Percentiles rank a stretch among this genome's conserved stretches.
Evolutionary conservation across 768 basidiomycete genomes (phyloP).

Genomic region (Lactarius sanguifluus): DNA sequence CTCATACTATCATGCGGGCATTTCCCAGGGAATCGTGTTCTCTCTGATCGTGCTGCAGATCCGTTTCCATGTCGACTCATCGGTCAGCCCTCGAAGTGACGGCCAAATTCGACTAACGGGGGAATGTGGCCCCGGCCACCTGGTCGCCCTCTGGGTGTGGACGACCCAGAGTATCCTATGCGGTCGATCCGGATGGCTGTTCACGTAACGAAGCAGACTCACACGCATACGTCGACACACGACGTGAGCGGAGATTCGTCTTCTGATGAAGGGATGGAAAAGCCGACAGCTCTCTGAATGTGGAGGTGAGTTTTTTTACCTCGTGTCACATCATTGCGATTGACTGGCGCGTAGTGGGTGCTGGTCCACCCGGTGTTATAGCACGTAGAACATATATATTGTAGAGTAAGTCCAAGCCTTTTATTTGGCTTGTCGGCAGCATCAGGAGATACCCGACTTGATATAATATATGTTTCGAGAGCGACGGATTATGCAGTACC

Average conservation of each 20-base stretch:
- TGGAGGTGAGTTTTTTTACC: neutral
- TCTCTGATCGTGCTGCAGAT: constrained; percentile 10
- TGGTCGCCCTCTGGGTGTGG: neutral
- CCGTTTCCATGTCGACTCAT: constrained; percentile 1
- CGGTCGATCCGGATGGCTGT: constrained; percentile 5
- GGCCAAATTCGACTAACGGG: neutral
- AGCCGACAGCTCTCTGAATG: neutral
- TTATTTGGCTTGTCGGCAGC: neutral
- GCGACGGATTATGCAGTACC: neutral
- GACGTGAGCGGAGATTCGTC: neutral
- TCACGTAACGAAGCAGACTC: neutral
- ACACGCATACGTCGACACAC: neutral
- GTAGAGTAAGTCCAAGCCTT: neutral
- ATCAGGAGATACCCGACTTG: neutral
- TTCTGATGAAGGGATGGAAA: neutral
- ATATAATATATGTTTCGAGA: neutral
- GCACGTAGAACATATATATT: neutral
- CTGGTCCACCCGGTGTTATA: neutral
- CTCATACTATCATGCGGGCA: neutral
- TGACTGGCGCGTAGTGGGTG: neutral
- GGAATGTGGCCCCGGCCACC: neutral
- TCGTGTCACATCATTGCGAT: neutral
- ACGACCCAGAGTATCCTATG: neutral
- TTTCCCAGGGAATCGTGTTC: constrained; percentile 2
- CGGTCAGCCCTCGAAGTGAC: neutral